Evolutionary conservation across 768 basidiomycete genomes (phyloP), one percentile per base, ranked within the genome.

Genomic region (Xerocomus brunneocitrinus): DNA sequence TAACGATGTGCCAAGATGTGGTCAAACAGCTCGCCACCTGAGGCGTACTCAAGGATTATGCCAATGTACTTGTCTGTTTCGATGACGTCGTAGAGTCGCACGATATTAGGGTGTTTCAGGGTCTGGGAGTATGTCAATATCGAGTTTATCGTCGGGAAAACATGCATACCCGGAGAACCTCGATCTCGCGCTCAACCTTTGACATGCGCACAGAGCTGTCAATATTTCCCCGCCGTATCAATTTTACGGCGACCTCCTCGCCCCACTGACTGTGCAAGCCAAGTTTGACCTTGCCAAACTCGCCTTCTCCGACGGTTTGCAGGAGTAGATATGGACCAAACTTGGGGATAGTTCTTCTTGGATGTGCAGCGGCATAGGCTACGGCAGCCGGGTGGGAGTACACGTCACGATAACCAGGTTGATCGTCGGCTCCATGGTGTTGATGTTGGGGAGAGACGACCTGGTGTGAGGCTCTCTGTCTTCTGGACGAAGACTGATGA

Each of bases 51-150:
- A 57, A 99, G 83, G 61, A 99, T 95, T 67, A 99, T 99, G 35
- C 97, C 97, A 63, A 99, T 98, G 73, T 98, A 98, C 72, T 97
- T 98, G 77, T 98, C 97, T 1, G 97, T 98, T 70, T 98, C 95
- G 60, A 99, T 97, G 22, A 98, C 95, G 67, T 99, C 97, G 80
- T 95, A 98, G 42, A 98, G 76, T 9, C 94, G 86, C 34, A 98
- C 97, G 71, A 99, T 98, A 70, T 98, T 98, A 0, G 97, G 97
- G 61, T 99, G 97, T 67, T 93, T 92, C 55, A 99, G 80, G 51
- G 82, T 84, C 95, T 98, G 67, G 8, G 62, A 35, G 39, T 6
- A 14, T n/a, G 56, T 66, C 5, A 57, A 30, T n/a, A 45, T 49
- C 42, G 8, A 32, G 48, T 19, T 25, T 30, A 52, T 46, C 16